phyloP scores from a whole-genome alignment of 306 rosid species.

The Ormosia emarginata region DNA sequence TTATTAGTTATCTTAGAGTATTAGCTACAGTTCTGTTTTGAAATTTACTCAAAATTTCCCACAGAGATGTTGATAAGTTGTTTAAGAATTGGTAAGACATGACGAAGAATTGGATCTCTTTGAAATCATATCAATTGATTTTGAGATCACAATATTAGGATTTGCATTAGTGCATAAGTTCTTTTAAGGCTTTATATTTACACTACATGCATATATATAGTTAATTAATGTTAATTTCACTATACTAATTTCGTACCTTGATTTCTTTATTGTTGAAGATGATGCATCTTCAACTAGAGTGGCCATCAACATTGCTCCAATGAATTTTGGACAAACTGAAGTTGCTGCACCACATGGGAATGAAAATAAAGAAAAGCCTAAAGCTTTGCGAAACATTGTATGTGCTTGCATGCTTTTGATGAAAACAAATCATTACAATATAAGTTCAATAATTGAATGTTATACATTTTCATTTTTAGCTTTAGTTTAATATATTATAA shows the following conservation, averaged over 20 bases:
- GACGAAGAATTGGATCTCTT: no score
- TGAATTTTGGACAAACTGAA: neutral
- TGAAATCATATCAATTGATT: neutral
- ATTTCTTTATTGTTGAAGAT: neutral
- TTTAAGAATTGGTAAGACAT: no score
- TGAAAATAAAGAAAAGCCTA: neutral
- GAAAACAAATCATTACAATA: neutral
- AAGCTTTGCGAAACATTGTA: neutral
- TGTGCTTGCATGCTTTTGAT: neutral
- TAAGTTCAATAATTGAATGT: neutral
- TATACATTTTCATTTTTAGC: neutral
- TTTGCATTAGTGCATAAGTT: neutral
- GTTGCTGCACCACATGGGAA: neutral
- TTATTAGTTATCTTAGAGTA: no score
- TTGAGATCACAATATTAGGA: neutral
- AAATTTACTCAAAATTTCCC: no score
- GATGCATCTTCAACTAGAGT: neutral
- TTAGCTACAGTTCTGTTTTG: no score
- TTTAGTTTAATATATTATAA: neutral
- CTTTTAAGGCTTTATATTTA: neutral
- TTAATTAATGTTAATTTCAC: neutral
- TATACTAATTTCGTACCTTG: neutral
- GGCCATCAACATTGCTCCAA: no score
- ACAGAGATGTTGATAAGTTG: no score
- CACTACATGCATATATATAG: no score